Evolutionary conservation across 371 early-diverging fungal species (phyloP).

Genomic region (Catenaria anguillulae): DNA sequence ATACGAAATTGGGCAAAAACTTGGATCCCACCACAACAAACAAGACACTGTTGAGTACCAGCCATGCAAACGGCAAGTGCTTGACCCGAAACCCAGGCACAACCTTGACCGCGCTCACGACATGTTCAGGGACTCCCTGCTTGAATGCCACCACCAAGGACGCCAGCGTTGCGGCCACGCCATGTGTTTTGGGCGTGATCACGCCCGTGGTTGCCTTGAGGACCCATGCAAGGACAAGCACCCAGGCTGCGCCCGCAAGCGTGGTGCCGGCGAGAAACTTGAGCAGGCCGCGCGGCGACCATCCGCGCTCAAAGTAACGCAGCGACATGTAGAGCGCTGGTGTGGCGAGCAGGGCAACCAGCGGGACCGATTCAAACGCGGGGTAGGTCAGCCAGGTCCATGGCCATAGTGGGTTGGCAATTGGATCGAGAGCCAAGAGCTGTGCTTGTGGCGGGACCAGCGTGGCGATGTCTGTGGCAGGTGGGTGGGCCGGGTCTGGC

Average conservation of each 20-base stretch:
- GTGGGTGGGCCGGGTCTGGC: too few species aligned
- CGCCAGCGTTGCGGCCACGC: background rate
- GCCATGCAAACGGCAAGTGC: slow-evolving; percentile 34
- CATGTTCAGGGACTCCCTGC: slow-evolving; percentile 25
- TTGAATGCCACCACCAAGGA: slow-evolving; percentile 30
- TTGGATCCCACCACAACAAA: slow-evolving; percentile 20
- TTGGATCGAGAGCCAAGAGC: too few species aligned
- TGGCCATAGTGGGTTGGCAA: too few species aligned
- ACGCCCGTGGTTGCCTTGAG: too few species aligned
- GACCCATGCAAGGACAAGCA: too few species aligned
- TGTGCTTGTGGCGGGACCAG: too few species aligned
- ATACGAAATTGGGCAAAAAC: slow-evolving; percentile 21
- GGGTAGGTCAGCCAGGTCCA: background rate
- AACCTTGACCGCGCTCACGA: slow-evolving; percentile 18
- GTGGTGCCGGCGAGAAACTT: slow-evolving; percentile 23
- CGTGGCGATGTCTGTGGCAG: too few species aligned
- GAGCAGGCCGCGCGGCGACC: slow-evolving; percentile 16
- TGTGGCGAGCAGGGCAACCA: background rate
- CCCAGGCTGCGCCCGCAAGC: background rate
- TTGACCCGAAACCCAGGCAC: slow-evolving; percentile 34
- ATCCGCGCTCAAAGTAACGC: background rate
- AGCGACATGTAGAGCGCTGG: background rate
- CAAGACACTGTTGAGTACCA: slow-evolving; percentile 25
- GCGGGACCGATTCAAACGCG: background rate
- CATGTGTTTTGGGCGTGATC: too few species aligned